Base-by-base conservation (phyloP, 768 basidiomycete species). In the Tylopilus vinaceipallidus region DNA sequence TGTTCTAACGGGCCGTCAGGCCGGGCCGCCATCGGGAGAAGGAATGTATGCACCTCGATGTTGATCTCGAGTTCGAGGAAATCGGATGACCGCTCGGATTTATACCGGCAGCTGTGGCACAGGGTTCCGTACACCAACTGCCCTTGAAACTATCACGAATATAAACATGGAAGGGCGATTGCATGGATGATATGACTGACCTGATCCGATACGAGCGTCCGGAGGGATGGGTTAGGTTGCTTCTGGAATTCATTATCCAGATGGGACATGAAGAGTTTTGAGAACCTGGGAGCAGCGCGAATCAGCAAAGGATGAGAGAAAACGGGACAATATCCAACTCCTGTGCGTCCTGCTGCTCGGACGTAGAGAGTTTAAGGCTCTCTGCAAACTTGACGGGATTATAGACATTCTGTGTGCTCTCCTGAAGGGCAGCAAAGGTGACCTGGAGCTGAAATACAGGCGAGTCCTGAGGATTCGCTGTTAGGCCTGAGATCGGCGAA, bases 291-390 rank as follows among this genome's bases (percentile, higher is more conserved):
- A 17, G 46, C 33, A 44, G 6, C 1, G 41, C 23, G 23, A 30
- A 24, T 54, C 7, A 53, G 49, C 43, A 49, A 56, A 47, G 29
- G 44, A 49, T 13, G 36, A 3, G 11, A 16, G 9, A 26, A 8
- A 13, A 30, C n/a, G 23, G 22, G 34, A 49, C 24, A 59, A 39
- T 8, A 44, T 60, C 82, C 46, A 61, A 97, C 92, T 98, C 95
- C 69, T 95, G 92, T 26, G 95, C 94, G 71, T 98, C 95, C 69
- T 98, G 95, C 62, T 98, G 95, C 62, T 97, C 90, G 4, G 85
- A 77, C 1, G 85, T 83, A 17, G 86, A 80, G 33, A 98, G 72
- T 50, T 84, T 79, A 45, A 98, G 72, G 56, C 91, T 91, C 63
- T 94, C 86, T 6, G 95, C 88, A 13, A 98, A 78, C 53, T 84